Evolutionary conservation across 352 stramenopile genomes (phyloP).

Genomic region (Aphanomyces invadans): DNA sequence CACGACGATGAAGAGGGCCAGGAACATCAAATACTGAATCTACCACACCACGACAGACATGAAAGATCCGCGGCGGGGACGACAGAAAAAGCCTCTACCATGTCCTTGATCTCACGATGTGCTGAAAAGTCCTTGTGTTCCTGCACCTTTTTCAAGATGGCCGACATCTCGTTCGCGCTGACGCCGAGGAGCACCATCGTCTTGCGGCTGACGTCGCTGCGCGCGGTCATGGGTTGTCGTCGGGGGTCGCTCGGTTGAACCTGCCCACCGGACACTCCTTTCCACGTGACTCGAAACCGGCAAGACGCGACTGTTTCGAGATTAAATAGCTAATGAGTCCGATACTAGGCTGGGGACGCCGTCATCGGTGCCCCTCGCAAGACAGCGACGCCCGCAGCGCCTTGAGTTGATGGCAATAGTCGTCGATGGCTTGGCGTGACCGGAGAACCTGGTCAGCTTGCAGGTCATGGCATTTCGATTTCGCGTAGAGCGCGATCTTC

Average conservation of each 20-base stretch:
- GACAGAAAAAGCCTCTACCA: no score
- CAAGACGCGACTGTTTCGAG: no score
- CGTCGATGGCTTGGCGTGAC: neutral
- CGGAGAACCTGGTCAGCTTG: neutral
- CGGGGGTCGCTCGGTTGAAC: no score
- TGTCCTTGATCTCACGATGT: slow-evolving; percentile 2
- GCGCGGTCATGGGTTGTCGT: no score
- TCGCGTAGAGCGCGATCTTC: neutral
- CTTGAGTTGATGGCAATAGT: neutral
- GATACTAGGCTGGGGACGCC: neutral
- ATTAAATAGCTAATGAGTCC: neutral
- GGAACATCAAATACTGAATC: slow-evolving; percentile 21
- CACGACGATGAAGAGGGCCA: slow-evolving; percentile 19
- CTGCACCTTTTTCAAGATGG: neutral
- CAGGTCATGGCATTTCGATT: neutral
- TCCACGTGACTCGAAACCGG: no score
- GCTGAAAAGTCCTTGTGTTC: slow-evolving; percentile 13
- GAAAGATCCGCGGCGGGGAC: no score
- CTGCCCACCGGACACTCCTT: no score
- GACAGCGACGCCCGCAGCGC: neutral
- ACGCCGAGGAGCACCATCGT: neutral
- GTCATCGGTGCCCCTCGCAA: neutral
- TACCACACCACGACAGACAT: neutral
- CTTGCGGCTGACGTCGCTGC: neutral
- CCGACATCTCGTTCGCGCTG: neutral